These are phyloP conservation scores for Cyamopsis tetragonoloba DNA, from an alignment of 306 rosid genomes.

Conservation along the genomic window DNA sequence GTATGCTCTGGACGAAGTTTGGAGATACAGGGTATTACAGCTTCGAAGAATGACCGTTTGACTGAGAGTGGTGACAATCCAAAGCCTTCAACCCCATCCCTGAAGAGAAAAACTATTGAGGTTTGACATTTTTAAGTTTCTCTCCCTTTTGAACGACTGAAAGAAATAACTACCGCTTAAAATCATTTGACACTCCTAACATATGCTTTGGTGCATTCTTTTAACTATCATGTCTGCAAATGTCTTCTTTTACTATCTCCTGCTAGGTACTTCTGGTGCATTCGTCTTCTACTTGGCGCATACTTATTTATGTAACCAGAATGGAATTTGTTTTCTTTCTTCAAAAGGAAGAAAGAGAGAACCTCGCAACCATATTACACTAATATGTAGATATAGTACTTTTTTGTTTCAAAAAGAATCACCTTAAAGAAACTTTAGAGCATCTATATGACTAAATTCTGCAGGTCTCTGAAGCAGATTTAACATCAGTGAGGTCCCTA, in stretches of 20 bases:
- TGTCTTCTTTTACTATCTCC: conserved; percentile 10
- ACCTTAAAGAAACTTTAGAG: conserved; percentile 11
- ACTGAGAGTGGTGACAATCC: conserved; percentile 40
- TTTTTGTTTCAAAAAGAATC: conserved; percentile 15
- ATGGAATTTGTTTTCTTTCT: conserved; percentile 8
- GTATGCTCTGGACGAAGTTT: conserved; percentile 29
- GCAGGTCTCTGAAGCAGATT: conserved; percentile 62
- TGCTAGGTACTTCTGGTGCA: conserved; percentile 6
- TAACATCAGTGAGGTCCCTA: conserved; percentile 48
- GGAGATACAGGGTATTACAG: conserved; percentile 33
- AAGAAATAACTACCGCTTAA: not conserved
- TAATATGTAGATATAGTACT: conserved; percentile 12
- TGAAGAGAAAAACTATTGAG: conserved; percentile 70
- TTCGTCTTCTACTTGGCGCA: not conserved
- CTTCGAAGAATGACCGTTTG: conserved; percentile 33
- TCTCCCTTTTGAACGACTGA: conserved; percentile 3
- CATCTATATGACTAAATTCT: conserved; percentile 25
- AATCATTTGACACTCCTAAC: conserved; percentile 19
- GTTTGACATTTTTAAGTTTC: conserved; percentile 30
- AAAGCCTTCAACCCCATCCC: conserved; percentile 27
- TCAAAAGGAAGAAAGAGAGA: not conserved
- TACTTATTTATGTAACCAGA: not conserved
- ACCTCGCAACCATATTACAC: conserved; percentile 1
- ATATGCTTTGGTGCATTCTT: not conserved
- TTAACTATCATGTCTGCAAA: not conserved